Percentiles rank a stretch among this genome's conserved stretches.
These are phyloP conservation scores for Cardamine resedifolia DNA, from an alignment of 345 rosid genomes.

Conservation along the genomic window DNA sequence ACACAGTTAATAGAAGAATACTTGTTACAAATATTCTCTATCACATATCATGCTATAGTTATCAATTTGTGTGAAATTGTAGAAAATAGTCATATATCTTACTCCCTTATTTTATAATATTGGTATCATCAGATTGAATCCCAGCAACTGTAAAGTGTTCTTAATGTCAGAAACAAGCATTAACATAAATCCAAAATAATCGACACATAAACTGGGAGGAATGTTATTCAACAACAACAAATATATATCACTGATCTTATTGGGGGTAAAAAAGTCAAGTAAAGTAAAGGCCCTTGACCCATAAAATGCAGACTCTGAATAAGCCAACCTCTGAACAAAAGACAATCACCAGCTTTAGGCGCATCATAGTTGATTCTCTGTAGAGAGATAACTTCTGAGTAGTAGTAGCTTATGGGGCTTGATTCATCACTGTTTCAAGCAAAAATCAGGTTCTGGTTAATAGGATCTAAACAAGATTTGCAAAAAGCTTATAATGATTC, in stretches of 20 bases:
- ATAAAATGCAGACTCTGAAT: background rate
- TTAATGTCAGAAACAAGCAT: background rate
- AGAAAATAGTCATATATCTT: background rate
- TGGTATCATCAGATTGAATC: background rate
- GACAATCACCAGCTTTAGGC: background rate
- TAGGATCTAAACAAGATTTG: background rate
- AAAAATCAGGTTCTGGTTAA: background rate
- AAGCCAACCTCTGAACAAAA: background rate
- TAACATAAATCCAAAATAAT: conserved; percentile 18
- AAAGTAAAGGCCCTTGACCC: background rate
- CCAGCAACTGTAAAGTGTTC: background rate
- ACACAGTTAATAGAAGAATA: background rate
- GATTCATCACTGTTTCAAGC: conserved; percentile 11
- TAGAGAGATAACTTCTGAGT: background rate
- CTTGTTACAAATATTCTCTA: background rate
- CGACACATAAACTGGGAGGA: background rate
- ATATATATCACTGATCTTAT: background rate
- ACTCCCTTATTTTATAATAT: background rate
- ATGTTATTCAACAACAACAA: background rate
- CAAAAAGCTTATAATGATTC: conserved; percentile 7
- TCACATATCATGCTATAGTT: background rate
- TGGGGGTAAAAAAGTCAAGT: background rate
- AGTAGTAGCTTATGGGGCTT: background rate
- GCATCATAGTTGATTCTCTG: background rate
- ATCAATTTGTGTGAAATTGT: background rate